These are phyloP conservation scores for Acaromyces ingoldii DNA, from an alignment of 1,284 basidiomycete genomes.

Conservation along the genomic window DNA sequence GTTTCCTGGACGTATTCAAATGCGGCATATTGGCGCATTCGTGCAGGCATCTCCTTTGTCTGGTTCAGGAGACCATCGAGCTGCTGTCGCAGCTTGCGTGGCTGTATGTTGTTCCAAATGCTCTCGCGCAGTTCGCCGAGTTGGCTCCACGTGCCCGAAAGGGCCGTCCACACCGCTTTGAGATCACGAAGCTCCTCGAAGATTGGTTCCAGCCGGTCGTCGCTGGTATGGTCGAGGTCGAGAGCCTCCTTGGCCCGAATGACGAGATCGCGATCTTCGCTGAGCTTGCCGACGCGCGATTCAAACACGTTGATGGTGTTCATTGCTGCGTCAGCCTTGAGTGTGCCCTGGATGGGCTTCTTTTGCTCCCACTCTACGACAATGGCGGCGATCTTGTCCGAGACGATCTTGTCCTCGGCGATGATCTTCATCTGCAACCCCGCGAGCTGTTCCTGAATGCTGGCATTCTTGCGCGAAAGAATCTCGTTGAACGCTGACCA, in stretches of 20 bases:
- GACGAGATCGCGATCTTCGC: slow-evolving; percentile 89
- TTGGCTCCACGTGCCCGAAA: slow-evolving; percentile 94
- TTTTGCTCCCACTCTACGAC: slow-evolving; percentile 90
- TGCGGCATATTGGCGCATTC: slow-evolving; percentile 97
- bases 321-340: slow-evolving; percentile 91
- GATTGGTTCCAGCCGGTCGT: slow-evolving; percentile 85
- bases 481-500: slow-evolving; percentile 99
- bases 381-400: slow-evolving; percentile 69
- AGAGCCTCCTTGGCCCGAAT: slow-evolving; percentile 94
- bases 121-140: slow-evolving; percentile 82
- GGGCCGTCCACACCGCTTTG: slow-evolving; percentile 96
- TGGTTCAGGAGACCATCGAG: slow-evolving; percentile 81
- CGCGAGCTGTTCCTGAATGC: slow-evolving; percentile 94
- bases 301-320: slow-evolving; percentile 92
- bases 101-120: slow-evolving; percentile 77
- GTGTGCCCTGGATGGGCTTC: slow-evolving; percentile 88
- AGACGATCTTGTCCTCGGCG: slow-evolving; percentile 87
- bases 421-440: slow-evolving; percentile 96
- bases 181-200: slow-evolving; percentile 92
- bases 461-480: slow-evolving; percentile 92
- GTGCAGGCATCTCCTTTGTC: slow-evolving; percentile 96
- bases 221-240: slow-evolving; percentile 81
- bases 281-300: slow-evolving; percentile 75
- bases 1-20: slow-evolving; percentile 97
- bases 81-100: slow-evolving; percentile 88